A percentile compares a stretch with the other conserved stretches of the same genome.
phyloP scores from a whole-genome alignment of 495 filamentous ascomycete species.

The Talaromyces liani region DNA sequence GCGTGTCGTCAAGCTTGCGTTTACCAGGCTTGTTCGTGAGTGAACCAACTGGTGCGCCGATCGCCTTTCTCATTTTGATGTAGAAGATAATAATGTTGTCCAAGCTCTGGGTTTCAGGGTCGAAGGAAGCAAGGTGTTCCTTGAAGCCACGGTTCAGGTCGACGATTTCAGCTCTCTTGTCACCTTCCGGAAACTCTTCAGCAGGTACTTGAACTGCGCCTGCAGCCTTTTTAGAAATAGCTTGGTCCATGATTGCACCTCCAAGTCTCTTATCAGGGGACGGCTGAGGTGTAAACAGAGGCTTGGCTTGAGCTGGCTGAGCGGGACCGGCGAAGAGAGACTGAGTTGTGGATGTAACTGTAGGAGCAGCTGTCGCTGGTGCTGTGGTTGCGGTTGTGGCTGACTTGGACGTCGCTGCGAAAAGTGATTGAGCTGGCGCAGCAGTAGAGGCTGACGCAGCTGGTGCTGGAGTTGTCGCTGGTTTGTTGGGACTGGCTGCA shows the following conservation, averaged over 20 bases:
- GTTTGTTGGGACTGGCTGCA: background rate
- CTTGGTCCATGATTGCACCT: background rate
- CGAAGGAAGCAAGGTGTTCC: conserved; percentile 17
- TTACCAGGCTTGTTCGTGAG: conserved; percentile 1
- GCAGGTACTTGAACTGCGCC: background rate
- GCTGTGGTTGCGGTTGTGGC: background rate
- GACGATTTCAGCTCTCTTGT: conserved; percentile 12
- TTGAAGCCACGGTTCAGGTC: conserved; percentile 28
- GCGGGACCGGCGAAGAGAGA: background rate
- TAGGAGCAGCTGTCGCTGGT: background rate
- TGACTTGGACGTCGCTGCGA: background rate
- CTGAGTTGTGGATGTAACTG: background rate
- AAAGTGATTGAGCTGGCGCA: background rate
- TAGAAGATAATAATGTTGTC: conserved; percentile 29
- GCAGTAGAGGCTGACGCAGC: background rate
- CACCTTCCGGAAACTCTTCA: background rate
- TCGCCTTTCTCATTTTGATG: conserved; percentile 23
- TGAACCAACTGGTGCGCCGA: conserved; percentile 24
- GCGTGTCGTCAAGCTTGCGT: conserved; percentile 5
- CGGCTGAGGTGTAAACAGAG: background rate
- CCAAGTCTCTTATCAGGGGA: background rate
- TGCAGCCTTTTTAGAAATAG: background rate
- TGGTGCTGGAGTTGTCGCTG: background rate
- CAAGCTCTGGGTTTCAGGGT: conserved; percentile 23
- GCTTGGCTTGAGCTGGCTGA: background rate